Base-by-base conservation (phyloP, 768 basidiomycete species). In the Clitopilus passeckerianus region DNA sequence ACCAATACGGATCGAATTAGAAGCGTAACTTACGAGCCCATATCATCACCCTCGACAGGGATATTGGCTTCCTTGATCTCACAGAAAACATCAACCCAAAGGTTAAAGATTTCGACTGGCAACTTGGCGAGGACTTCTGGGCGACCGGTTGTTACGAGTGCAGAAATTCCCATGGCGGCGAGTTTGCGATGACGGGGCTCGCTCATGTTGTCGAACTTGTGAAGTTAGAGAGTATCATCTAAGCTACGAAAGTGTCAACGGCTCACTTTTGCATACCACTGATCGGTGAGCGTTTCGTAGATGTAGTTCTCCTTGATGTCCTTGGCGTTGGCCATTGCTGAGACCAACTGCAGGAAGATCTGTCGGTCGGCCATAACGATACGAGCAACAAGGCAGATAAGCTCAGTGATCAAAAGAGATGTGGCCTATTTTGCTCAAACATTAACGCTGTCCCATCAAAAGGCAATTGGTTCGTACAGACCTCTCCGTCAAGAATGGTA, bases 71-170 rank as follows among this genome's bases (percentile, higher is more conserved):
- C 94, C 66, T 86, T 89, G 55, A 95, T 79, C 69, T 95, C 93
- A 14, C 87, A 89, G 57, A 95, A 86, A 5, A 95, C 93, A 62
- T 95, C 93, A 37, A 89, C 74, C 93, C 93, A 96, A 27, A 94
- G 72, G 66, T 91, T 90, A 71, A 91, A 90, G 23, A 93, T 84
- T 64, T 95, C 93, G 2, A 78, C 81, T 14, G 84, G 79, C 23
- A 96, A 73, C 18, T 90, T 81, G 30, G 81, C 77, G 9, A 96
- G 81, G 10, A 93, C 86, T 65, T 91, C 87, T 0, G 80, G 79
- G 20, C 84, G 82, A 12, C 84, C 91, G 0, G 91, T 92, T 0
- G 90, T 83, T 34, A 91, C 85, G 2, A 95, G 80, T 46, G 81
- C 76, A 1, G 91, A 90, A 46, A 91, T 83, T 1, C 89, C 92